Evolutionary conservation across 331 rosid species (phyloP), one percentile per base, ranked within the genome.

Genomic region (Dryas integrifolia): DNA sequence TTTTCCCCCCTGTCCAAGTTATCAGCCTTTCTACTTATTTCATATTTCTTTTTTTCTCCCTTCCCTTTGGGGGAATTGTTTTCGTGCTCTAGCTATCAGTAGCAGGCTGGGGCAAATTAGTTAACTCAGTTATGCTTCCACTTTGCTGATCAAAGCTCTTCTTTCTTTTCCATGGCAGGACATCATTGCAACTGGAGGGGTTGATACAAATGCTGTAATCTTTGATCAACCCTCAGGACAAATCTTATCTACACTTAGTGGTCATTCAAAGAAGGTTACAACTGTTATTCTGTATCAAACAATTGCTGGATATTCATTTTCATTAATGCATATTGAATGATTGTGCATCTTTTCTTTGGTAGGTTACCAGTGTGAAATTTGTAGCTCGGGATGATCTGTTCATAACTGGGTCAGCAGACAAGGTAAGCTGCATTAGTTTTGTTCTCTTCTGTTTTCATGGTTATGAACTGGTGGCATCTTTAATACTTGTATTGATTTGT

Each of bases 241-340:
- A 82, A 90, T 95, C 79, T 81, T 92, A 82, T 89, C 99, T 57
- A 90, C 97, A 7, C 96, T 95, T 60, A 86, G 86, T 60, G 99
- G 99, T 66, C 99, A 95, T 84, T 85, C 96, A 1, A 95, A 92
- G 85, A 95, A 95, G 99, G 99, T 92, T 78, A 73, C 58, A 72
- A 61, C 61, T 65, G 4, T 67, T 71, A 38, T 7, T 53, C 30
- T 76, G 78, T 46, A 57, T 73, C 49, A 43, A 41, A 11, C 43
- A 58, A 1, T 63, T 52, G 56, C 16, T 45, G 12, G 4, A 55
- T 57, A 7, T 51, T 49, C 35, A 30, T 39, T 60, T 57, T 41
- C 35, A 44, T 67, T 26, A 56, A 69, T 47, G 58, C 65, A 30
- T n/a, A 58, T 59, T 56, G 53, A 70, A 53, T 35, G 58, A 26